Base-by-base conservation (phyloP, 352 stramenopile genomes). In the Pelagophyceae sp. region DNA sequence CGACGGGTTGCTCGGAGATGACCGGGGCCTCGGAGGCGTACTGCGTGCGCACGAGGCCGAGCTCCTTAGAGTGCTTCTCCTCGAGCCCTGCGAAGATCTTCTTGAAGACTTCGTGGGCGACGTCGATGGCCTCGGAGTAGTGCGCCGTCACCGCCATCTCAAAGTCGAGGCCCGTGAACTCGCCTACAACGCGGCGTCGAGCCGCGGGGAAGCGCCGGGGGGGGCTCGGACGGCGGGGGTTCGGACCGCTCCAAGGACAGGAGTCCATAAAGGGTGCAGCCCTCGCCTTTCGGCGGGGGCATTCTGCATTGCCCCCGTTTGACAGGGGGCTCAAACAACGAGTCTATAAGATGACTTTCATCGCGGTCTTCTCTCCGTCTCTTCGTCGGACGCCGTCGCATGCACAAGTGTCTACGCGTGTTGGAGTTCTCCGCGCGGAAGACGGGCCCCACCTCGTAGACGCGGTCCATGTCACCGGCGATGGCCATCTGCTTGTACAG, bases 71-170 rank as follows among this genome's bases (percentile, higher is more conserved):
- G 76, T 80, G 84, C 70, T 83, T 79, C 1, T 78, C 78, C 75
- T 90, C 85, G 25, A 90, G 77, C 67, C 94, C 93, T 83, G 98
- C 93, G 82, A 99, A 99, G 77, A 99, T 99, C 84, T 97, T 96
- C 78, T 96, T 97, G 84, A 99, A 99, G 82, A 99, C 88, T 78
- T 97, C 92, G 85, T 94, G 96, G 82, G 99, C 97, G 6, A 99
- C 88, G 77, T 88, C 84, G 32, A 90, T 64, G 17, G 84, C 92
- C 83, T 99, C 96, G 83, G 98, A 95, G 88, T 99, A 99, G 88
- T 99, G 95, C 82, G 98, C 94, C 81, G 98, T 95, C 83, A 99
- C 98, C 67, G 93, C 90, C 95, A 99, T 99, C 84, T 99, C 96
- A 60, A 99, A 87, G 83, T 99, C 96, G 38, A 99, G 87, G 35